Percentiles rank a stretch among this genome's conserved stretches.
Evolutionary conservation across 345 rosid species (phyloP).

Genomic region (Pistacia integerrima): DNA sequence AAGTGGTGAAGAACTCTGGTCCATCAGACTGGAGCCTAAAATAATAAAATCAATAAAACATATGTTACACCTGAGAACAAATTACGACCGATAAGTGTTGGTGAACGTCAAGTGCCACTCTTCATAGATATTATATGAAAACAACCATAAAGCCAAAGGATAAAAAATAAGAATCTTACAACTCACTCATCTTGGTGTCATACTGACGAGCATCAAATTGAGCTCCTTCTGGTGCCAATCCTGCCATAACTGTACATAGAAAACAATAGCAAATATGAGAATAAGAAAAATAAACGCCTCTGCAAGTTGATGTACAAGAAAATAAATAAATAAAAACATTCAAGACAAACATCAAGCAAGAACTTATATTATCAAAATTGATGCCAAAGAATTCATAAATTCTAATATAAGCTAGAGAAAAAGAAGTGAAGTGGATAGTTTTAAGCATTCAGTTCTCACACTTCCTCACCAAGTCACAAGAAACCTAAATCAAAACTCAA

Average conservation of each 20-base stretch:
- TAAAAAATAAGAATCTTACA: constrained; percentile 50
- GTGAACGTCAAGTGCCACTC: not conserved
- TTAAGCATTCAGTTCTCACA: not conserved
- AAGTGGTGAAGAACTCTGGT: constrained; percentile 71
- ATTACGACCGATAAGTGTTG: not conserved
- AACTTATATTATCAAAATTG: no score
- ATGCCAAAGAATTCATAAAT: not conserved
- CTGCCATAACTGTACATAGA: constrained; percentile 68
- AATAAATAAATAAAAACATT: no score
- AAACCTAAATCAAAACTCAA: not conserved
- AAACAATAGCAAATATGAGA: not conserved
- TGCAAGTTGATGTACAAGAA: not conserved
- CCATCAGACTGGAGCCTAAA: constrained; percentile 56
- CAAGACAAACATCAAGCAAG: not conserved
- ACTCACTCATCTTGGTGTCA: constrained; percentile 72
- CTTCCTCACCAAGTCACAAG: not conserved
- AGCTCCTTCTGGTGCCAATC: constrained; percentile 68
- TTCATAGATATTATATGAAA: not conserved
- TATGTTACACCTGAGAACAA: not conserved
- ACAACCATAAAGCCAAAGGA: not conserved
- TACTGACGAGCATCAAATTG: constrained; percentile 74
- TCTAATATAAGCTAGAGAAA: no score
- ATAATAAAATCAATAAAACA: not conserved
- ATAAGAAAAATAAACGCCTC: not conserved
- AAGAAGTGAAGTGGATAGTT: not conserved